Base-by-base conservation (phyloP, 1,284 basidiomycete species). In the Abortiporus biennis region DNA sequence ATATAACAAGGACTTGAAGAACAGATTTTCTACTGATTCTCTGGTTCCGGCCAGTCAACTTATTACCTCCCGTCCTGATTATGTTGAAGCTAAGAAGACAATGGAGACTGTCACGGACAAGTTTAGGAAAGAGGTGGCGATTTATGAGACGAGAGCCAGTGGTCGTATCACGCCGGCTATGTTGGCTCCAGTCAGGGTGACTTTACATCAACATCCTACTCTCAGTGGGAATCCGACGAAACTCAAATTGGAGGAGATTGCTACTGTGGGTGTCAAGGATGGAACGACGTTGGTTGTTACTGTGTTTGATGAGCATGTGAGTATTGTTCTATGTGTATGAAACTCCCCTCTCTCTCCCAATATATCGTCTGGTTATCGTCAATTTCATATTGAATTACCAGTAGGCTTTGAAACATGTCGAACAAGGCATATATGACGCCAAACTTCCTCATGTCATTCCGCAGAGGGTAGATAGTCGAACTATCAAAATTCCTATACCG, bases 191-290 rank as follows among this genome's bases (percentile, higher is more conserved):
- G 83, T 90, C 11, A 70, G 74, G 20, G 78, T 90, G 23, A 66
- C 65, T 44, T 51, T 77, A 4, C n/a, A n/a, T n/a, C n/a, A n/a
- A n/a, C n/a, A n/a, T n/a, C 69, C 74, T 1, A 64, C 57, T 33
- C 59, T 59, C 19, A 62, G 64, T 16, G 62, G 67, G 9, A 34
- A 46, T 22, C 50, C 57, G 27, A 43, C 48, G n/a, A 44, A 47
- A 15, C 58, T 69, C 36, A 66, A 62, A 32, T 58, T 90, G 29
- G 79, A 85, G 32, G 81, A 86, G 42, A 57, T 89, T 15, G 81
- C 86, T 1, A 87, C 85, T 0, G 74, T 90, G 24, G 86, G 87
- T 9, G 78, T 90, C 34, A 69, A 80, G 46, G 85, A 90, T 42
- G 86, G 87, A 1, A 75, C 80, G 8, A 72, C 73, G 41, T 59